phyloP scores from a whole-genome alignment of 257 asterid genomes.

The Solanum verrucosum region DNA sequence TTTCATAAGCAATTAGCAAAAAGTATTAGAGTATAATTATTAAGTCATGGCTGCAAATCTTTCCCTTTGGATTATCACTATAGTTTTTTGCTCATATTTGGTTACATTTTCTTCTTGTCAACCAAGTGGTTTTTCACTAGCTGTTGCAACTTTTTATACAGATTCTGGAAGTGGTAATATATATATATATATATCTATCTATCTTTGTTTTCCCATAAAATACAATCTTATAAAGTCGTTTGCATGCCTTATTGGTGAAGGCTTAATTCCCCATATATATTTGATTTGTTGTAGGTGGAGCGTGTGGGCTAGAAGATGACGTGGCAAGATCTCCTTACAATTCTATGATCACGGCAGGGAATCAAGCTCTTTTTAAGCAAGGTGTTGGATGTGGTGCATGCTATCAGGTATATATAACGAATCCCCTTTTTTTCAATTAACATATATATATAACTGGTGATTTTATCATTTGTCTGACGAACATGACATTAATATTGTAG shows the following conservation, averaged over 20 bases:
- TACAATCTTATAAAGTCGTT: not conserved
- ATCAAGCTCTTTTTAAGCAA: not conserved
- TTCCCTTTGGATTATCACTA: not conserved
- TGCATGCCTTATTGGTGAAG: not conserved
- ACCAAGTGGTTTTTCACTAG: not conserved
- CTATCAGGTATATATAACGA: not conserved
- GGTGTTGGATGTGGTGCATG: slow-evolving; percentile 3
- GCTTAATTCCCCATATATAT: not conserved
- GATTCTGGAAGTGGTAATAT: slow-evolving; percentile 1
- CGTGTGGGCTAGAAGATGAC: slow-evolving; percentile 4
- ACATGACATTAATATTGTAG: not conserved
- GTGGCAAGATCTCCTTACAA: not conserved
- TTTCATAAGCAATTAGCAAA: not conserved
- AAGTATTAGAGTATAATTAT: not conserved
- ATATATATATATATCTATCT: not conserved
- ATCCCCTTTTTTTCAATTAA: not conserved
- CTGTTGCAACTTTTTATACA: not conserved
- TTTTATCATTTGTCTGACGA: not conserved
- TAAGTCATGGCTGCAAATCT: not conserved
- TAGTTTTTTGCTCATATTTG: not conserved
- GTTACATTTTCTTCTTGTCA: not conserved
- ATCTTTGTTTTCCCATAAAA: not conserved
- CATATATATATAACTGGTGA: not conserved
- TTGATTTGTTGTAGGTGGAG: not conserved
- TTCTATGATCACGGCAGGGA: not conserved